phyloP scores from a whole-genome alignment of 495 filamentous ascomycete genomes.

The Tuber indicum region DNA sequence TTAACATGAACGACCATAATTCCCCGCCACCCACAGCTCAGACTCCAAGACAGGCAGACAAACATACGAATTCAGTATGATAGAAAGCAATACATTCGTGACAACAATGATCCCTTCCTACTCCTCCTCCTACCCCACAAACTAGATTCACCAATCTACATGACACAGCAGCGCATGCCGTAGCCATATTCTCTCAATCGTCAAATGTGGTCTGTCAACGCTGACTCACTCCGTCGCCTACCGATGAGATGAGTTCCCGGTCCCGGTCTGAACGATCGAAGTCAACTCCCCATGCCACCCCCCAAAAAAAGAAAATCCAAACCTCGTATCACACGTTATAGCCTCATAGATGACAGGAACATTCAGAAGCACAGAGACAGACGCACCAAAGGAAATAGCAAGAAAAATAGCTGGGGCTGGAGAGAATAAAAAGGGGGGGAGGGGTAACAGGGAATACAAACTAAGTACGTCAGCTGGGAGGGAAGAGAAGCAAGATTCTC shows the following conservation, averaged over 20 bases:
- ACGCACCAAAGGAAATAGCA: slow-evolving; percentile 21
- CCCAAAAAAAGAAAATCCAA: slow-evolving; percentile 23
- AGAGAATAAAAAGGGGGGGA: slow-evolving; percentile 7
- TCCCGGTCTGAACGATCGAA: not conserved
- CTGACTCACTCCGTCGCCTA: not conserved
- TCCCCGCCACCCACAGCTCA: slow-evolving; percentile 32
- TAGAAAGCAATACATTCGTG: not conserved
- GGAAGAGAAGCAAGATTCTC: not conserved
- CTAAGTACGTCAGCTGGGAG: not conserved
- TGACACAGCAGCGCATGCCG: slow-evolving; percentile 17
- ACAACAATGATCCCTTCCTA: slow-evolving; percentile 19
- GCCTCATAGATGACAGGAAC: slow-evolving; percentile 41
- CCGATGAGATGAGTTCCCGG: not conserved
- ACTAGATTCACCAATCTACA: slow-evolving; percentile 17
- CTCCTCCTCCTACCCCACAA: slow-evolving; percentile 10
- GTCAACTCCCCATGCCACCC: slow-evolving; percentile 37
- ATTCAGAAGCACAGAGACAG: slow-evolving; percentile 31
- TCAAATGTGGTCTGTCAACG: not conserved
- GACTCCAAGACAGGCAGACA: slow-evolving; percentile 18
- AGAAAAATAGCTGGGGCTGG: slow-evolving; percentile 2
- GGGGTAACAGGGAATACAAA: not conserved
- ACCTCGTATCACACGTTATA: slow-evolving; percentile 42
- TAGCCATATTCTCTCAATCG: not conserved
- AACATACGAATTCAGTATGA: slow-evolving; percentile 20
- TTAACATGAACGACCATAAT: slow-evolving; percentile 28